These are phyloP conservation scores for Mycena haematopus DNA, from an alignment of 768 basidiomycete species.

Conservation along the genomic window DNA sequence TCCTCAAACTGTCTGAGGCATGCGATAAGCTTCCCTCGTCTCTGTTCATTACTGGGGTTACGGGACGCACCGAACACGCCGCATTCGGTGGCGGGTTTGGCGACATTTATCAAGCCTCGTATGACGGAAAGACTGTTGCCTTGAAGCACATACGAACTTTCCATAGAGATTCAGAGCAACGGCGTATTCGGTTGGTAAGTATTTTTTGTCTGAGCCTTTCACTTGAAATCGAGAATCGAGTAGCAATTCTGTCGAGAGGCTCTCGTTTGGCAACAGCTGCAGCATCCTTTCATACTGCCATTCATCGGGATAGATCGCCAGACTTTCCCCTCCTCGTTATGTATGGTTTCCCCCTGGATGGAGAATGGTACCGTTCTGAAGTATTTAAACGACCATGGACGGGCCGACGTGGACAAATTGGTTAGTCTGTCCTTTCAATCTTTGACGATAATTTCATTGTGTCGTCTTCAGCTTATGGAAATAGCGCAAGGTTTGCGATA, in stretches of 20 bases:
- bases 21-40: slow-evolving; percentile 27
- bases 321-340: slow-evolving; percentile 34
- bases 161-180: neutral
- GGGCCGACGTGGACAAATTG: slow-evolving; percentile 31
- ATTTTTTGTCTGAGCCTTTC: neutral
- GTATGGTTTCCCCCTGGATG: slow-evolving; percentile 42
- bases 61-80: slow-evolving; percentile 11
- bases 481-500: slow-evolving; percentile 34
- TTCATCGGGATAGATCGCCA: slow-evolving; percentile 39
- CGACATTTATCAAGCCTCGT: slow-evolving; percentile 31
- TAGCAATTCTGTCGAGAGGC: slow-evolving; percentile 40
- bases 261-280: slow-evolving; percentile 38
- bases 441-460: neutral
- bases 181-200: slow-evolving; percentile 12
- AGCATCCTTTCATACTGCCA: slow-evolving; percentile 37
- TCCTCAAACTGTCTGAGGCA: slow-evolving; percentile 28
- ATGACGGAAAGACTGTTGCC: slow-evolving; percentile 10
- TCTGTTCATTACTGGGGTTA: slow-evolving; percentile 29
- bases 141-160: slow-evolving; percentile 14
- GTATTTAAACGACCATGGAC: slow-evolving; percentile 31
- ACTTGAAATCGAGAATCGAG: neutral
- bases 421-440: slow-evolving; percentile 2
- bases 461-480: slow-evolving; percentile 31
- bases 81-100: slow-evolving; percentile 31
- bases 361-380: slow-evolving; percentile 34